These are phyloP conservation scores for Quercus variabilis DNA, from an alignment of 306 rosid genomes.

Conservation along the genomic window DNA sequence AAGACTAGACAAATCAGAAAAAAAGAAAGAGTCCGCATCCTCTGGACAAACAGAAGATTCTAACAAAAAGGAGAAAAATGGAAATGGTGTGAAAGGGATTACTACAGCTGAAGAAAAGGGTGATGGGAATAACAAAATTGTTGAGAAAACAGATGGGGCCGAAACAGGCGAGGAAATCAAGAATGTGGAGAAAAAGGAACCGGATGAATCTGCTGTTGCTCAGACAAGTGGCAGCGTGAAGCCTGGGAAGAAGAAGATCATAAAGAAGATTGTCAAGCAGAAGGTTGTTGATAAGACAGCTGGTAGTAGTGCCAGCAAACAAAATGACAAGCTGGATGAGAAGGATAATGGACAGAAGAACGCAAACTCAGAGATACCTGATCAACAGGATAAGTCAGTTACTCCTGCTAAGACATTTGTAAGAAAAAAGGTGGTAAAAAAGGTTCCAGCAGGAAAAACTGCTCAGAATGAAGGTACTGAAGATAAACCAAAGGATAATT, in stretches of 20 bases:
- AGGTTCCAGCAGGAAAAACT: constrained; percentile 39
- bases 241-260: constrained; percentile 76
- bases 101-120: constrained; percentile 41
- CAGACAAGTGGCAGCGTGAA: constrained; percentile 47
- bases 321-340: constrained; percentile 38
- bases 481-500: constrained; percentile 46
- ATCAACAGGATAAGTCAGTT: constrained; percentile 37
- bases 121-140: constrained; percentile 36
- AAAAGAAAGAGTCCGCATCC: constrained; percentile 49
- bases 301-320: constrained; percentile 42
- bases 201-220: constrained; percentile 38
- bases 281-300: constrained; percentile 52
- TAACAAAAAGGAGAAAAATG: constrained; percentile 48
- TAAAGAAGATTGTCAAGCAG: constrained; percentile 78
- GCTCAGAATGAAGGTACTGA: constrained; percentile 34
- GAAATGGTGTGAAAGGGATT: constrained; percentile 40
- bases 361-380: constrained; percentile 33
- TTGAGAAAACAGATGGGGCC: constrained; percentile 37
- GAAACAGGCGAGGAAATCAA: constrained; percentile 37
- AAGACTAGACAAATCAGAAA: constrained; percentile 40
- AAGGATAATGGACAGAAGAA: constrained; percentile 42
- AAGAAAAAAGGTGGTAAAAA: constrained; percentile 34
- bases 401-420: constrained; percentile 37
- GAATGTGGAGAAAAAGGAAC: constrained; percentile 48
- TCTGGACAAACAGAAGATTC: constrained; percentile 45